These are phyloP conservation scores for Solanum corneliomulleri DNA, from an alignment of 257 asterid genomes.

Conservation along the genomic window DNA sequence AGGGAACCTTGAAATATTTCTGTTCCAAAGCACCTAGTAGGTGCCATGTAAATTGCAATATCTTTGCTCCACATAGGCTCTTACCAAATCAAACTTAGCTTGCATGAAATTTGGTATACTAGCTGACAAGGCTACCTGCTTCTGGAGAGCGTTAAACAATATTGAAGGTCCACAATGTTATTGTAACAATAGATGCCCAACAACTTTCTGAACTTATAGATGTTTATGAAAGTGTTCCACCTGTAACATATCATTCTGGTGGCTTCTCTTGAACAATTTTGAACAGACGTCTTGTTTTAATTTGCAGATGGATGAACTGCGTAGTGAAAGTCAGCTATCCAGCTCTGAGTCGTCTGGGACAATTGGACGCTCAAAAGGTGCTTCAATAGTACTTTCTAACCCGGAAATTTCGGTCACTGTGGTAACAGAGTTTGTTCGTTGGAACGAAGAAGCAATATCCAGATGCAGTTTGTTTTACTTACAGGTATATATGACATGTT, in stretches of 20 bases:
- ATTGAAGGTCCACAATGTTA: neutral
- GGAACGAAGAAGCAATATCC: constrained; percentile 96
- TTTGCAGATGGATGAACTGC: constrained; percentile 82
- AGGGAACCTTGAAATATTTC: neutral
- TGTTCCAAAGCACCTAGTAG: neutral
- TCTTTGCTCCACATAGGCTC: neutral
- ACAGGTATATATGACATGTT: constrained; percentile 42
- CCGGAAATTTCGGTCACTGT: constrained; percentile 86
- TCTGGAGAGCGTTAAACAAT: neutral
- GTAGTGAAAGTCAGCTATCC: constrained; percentile 60
- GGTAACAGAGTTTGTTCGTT: constrained; percentile 94
- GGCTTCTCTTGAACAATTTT: neutral
- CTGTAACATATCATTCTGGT: neutral
- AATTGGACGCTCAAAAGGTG: constrained; percentile 96
- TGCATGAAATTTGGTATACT: neutral
- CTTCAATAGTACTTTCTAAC: constrained; percentile 63
- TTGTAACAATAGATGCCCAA: neutral
- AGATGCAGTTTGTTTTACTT: constrained; percentile 75
- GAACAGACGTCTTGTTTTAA: constrained; percentile 2
- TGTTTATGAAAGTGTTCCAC: neutral
- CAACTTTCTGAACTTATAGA: neutral
- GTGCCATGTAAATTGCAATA: neutral
- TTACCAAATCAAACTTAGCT: neutral
- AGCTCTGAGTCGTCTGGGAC: constrained; percentile 72
- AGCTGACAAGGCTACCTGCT: neutral